These are phyloP conservation scores for Lupinus albus DNA, from an alignment of 306 rosid genomes.

Conservation along the genomic window DNA sequence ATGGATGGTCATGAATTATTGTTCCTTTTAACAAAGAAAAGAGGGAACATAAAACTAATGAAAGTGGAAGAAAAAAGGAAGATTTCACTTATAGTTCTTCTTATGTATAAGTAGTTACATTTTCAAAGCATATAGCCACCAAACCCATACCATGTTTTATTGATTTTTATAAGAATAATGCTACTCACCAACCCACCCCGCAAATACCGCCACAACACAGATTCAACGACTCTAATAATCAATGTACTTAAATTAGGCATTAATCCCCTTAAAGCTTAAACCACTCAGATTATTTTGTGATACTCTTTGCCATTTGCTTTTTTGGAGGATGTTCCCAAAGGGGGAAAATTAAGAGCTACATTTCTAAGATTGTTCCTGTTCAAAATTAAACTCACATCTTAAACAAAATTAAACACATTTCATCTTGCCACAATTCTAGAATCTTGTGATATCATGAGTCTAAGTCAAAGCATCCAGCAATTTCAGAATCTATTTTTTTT, in stretches of 20 bases:
- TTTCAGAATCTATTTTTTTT: neutral
- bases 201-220: neutral
- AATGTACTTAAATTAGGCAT: conserved; percentile 35
- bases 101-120: conserved; percentile 25
- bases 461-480: neutral
- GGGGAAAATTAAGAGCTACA: no score
- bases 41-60: neutral
- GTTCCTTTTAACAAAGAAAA: neutral
- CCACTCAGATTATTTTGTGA: no score
- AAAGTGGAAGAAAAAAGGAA: neutral
- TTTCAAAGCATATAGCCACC: conserved; percentile 34
- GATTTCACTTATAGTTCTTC: neutral
- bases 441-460: neutral
- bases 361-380: no score
- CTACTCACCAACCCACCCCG: conserved; percentile 35
- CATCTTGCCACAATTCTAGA: neutral
- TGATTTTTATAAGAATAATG: conserved; percentile 18
- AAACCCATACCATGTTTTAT: neutral
- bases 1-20: conserved; percentile 7
- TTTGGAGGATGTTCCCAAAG: no score
- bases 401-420: neutral
- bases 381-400: no score
- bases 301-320: no score
- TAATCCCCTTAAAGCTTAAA: neutral
- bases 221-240: neutral